Conservation (phyloP, 257 asterid species). For the Primulina eburnea region DNA sequence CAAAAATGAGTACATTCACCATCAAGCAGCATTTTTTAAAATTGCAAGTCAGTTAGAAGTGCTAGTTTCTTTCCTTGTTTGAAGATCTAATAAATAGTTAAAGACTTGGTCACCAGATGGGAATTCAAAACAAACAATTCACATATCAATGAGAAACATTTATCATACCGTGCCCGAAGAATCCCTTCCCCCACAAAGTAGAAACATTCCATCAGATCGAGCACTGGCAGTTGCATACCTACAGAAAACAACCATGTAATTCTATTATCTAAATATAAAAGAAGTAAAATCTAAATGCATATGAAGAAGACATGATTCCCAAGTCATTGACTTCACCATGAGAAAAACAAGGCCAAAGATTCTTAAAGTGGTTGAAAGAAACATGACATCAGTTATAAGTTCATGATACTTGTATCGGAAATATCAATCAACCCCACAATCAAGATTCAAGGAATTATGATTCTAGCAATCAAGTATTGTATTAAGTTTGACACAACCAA, state of each 20-base stretch:
- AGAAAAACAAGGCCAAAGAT: neutral
- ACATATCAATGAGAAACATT: conserved; percentile 26
- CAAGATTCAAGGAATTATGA: neutral
- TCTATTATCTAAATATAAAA: conserved; percentile 14
- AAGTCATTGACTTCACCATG: neutral
- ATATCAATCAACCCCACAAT: neutral
- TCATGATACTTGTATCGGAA: neutral
- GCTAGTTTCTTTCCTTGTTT: conserved; percentile 12
- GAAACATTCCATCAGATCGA: conserved; percentile 98
- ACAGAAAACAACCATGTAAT: conserved; percentile 30
- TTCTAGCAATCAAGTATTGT: neutral
- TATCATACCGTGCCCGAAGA: conserved; percentile 78
- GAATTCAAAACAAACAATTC: conserved; percentile 7
- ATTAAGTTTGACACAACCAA: neutral
- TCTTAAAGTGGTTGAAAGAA: neutral
- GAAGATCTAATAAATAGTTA: conserved; percentile 25
- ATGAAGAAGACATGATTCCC: neutral
- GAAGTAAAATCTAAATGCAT: neutral
- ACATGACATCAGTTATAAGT: neutral
- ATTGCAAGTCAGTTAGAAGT: neutral
- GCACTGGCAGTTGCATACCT: conserved; percentile 99
- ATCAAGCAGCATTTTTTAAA: conserved; percentile 22
- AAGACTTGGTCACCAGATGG: conserved; percentile 10
- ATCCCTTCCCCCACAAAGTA: conserved; percentile 99
- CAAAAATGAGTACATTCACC: conserved; percentile 18